Evolutionary conservation across 1,284 basidiomycete genomes (phyloP), one percentile per base, ranked within the genome.

Genomic region (Takashimella tepidaria): DNA sequence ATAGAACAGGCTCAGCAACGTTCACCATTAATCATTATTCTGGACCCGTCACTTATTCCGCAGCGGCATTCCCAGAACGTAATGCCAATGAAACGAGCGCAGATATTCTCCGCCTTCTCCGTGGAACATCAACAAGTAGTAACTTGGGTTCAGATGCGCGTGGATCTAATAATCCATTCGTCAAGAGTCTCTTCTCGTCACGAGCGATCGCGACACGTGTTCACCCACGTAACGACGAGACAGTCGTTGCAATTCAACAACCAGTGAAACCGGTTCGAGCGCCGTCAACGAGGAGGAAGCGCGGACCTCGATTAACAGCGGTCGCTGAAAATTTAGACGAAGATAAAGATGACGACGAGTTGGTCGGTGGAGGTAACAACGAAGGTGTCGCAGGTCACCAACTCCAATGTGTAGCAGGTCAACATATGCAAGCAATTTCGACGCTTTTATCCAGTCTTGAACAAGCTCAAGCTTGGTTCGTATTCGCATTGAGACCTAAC

Each of bases 11-110:
- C 5, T 86, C 81, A 72, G 85, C 87, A 0, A 87, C 89, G 0
- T 98, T 98, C 76, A 93, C 88, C 0, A 81, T 98, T 75, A 89
- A 85, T 69, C 95, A 98, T 72, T 98, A 84, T 75, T 87, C 88
- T 58, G 91, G 91, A 0, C 83, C 90, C 3, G 89, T 97, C 22
- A 89, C 89, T 0, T 98, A 99, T 74, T 90, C 89, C 0, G 82
- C 87, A 6, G 90, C 96, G 62, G 83, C 83, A 46, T 91, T 98
- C 80, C 80, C 98, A 13, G 88, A 91, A 64, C 82, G 86, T 51
- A 97, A 98, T 69, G 79, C 89, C 50, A 92, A 96, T 62, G 84
- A 87, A 3, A 81, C 97, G 50, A 93, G 92, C 62, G 87, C 92
- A 0, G 92, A 98, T 68, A 96, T 97, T 64, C 86, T 98, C 11